These are phyloP conservation scores for Taiozyma sp. DNA, from an alignment of 1,139 yeast genomes.

Conservation along the genomic window DNA sequence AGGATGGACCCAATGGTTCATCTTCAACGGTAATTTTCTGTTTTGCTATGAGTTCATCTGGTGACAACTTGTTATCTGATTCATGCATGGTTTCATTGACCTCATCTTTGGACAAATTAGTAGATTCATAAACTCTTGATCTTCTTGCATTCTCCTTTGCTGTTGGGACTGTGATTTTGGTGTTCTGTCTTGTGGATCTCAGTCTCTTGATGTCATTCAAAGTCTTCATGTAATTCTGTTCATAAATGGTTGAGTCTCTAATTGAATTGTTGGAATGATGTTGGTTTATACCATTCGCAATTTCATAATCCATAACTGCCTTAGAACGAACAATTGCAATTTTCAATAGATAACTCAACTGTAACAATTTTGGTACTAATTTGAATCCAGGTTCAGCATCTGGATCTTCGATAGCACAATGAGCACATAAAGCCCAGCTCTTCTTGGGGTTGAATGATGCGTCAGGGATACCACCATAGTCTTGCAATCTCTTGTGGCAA, in stretches of 20 bases:
- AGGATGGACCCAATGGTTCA: slow-evolving; percentile 20
- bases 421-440: slow-evolving; percentile 47
- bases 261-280: not conserved
- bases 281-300: slow-evolving; percentile 11
- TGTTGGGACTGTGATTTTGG: slow-evolving; percentile 52
- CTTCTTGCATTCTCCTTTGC: slow-evolving; percentile 52
- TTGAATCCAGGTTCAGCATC: slow-evolving; percentile 54
- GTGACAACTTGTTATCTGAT: slow-evolving; percentile 2
- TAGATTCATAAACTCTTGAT: slow-evolving; percentile 44
- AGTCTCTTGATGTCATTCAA: slow-evolving; percentile 74
- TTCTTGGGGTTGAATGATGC: slow-evolving; percentile 37
- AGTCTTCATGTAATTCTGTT: slow-evolving; percentile 60
- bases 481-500: slow-evolving; percentile 41
- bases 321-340: slow-evolving; percentile 82
- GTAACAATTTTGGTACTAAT: slow-evolving; percentile 63
- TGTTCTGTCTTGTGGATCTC: slow-evolving; percentile 70
- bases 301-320: slow-evolving; percentile 54
- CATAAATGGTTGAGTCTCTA: slow-evolving; percentile 14
- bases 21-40: slow-evolving; percentile 25
- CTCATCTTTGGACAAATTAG: slow-evolving; percentile 13
- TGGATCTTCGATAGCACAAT: slow-evolving; percentile 49
- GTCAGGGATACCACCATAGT: slow-evolving; percentile 36
- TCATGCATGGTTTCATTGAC: slow-evolving; percentile 2
- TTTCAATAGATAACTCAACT: slow-evolving; percentile 70
- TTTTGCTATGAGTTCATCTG: slow-evolving; percentile 18